Evolutionary conservation across 176 grass and related monocot species (phyloP).

Genomic region (Saccharum officinarum): DNA sequence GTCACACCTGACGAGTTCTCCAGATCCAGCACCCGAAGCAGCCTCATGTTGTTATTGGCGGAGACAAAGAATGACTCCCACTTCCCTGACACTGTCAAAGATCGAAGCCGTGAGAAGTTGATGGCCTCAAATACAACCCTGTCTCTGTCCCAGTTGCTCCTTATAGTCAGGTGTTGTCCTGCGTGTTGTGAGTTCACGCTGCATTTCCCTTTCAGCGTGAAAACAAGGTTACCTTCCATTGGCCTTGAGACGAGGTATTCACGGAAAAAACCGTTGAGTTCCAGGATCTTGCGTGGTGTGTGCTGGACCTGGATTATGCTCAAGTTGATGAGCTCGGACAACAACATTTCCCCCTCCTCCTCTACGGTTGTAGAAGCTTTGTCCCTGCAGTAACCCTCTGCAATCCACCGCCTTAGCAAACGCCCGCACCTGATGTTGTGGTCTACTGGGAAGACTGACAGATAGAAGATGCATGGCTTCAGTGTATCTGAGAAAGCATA

Average conservation of each 20-base stretch:
- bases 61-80: neutral
- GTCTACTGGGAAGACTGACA: slow-evolving; percentile 26
- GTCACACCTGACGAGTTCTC: neutral
- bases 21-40: slow-evolving; percentile 45
- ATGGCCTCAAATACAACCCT: neutral
- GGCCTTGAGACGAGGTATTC: slow-evolving; percentile 29
- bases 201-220: neutral
- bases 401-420: slow-evolving; percentile 41
- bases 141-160: neutral
- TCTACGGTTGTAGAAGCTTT: neutral
- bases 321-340: slow-evolving; percentile 2
- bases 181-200: neutral
- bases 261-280: slow-evolving; percentile 29
- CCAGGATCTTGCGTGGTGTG: neutral
- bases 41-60: slow-evolving; percentile 1
- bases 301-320: slow-evolving; percentile 4
- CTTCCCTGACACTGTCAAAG: slow-evolving; percentile 7
- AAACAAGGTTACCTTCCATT: slow-evolving; percentile 23
- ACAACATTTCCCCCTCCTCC: slow-evolving; percentile 17
- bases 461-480: slow-evolving; percentile 50
- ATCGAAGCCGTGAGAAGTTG: slow-evolving; percentile 28
- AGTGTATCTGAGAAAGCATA: slow-evolving; percentile 14
- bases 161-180: slow-evolving; percentile 8
- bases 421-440: slow-evolving; percentile 6
- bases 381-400: slow-evolving; percentile 14